These are phyloP conservation scores for Ogataea philodendri DNA, from an alignment of 805 yeast species.

Conservation along the genomic window DNA sequence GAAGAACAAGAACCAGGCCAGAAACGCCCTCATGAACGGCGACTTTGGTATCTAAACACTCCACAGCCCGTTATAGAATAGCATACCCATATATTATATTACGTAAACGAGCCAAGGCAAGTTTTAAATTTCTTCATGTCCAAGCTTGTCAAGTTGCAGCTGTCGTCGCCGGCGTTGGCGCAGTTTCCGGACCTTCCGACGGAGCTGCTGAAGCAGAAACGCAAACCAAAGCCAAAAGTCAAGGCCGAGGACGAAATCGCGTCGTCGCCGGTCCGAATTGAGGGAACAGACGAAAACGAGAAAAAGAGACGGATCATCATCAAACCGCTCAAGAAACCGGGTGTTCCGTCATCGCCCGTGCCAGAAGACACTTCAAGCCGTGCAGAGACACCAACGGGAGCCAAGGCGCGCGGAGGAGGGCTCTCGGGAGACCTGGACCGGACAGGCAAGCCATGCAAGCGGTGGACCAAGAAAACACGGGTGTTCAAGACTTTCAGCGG, in stretches of 20 bases:
- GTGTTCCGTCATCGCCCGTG: conserved; percentile 12
- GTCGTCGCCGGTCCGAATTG: conserved; percentile 21
- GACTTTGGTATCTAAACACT: conserved; percentile 58
- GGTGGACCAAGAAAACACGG: conserved; percentile 19
- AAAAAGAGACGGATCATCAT: conserved; percentile 11
- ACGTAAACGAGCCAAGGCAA: too few species aligned
- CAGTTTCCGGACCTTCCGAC: conserved; percentile 16
- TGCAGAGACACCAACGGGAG: conserved; percentile 20
- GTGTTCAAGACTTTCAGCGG: conserved; percentile 31
- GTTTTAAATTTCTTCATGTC: conserved; percentile 8
- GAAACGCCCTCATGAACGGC: conserved; percentile 64
- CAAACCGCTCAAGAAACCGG: conserved; percentile 10
- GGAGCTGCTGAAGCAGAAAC: conserved; percentile 7
- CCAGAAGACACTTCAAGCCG: conserved; percentile 19
- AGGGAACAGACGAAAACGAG: conserved; percentile 17
- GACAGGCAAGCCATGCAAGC: conserved; percentile 19
- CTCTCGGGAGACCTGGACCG: conserved; percentile 29
- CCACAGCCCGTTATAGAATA: conserved; percentile 1
- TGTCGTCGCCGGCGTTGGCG: conserved; percentile 13
- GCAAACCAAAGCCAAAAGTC: conserved; percentile 10
- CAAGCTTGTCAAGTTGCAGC: conserved; percentile 17
- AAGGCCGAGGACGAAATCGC: conserved; percentile 16
- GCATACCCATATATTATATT: conserved; percentile 1
- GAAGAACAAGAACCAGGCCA: conserved; percentile 52
- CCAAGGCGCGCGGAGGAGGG: conserved; percentile 21